A percentile compares a stretch with the other conserved stretches of the same genome.
phyloP scores from a whole-genome alignment of 306 rosid species.

The Neltuma alba region DNA sequence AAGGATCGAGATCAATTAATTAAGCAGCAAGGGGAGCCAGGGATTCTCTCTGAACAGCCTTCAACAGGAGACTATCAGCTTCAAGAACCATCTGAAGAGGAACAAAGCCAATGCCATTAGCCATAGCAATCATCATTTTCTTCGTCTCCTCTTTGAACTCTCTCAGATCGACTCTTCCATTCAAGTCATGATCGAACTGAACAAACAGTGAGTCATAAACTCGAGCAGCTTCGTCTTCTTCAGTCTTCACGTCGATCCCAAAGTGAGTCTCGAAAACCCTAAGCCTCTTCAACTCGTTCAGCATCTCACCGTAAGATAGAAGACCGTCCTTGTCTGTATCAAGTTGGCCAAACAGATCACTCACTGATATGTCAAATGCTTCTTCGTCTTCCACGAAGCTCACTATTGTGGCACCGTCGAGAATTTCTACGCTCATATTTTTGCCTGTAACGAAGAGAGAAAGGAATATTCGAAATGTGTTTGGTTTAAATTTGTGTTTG shows the following conservation, averaged over 20 bases:
- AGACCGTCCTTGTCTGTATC: slow-evolving; percentile 51
- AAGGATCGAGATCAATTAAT: not conserved
- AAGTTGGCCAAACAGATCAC: slow-evolving; percentile 53
- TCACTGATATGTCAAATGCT: slow-evolving; percentile 38
- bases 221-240: slow-evolving; percentile 43
- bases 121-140: not conserved
- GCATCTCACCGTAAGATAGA: slow-evolving; percentile 60
- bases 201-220: slow-evolving; percentile 51
- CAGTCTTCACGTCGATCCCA: slow-evolving; percentile 55
- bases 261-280: slow-evolving; percentile 64
- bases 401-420: slow-evolving; percentile 56
- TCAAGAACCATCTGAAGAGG: not conserved
- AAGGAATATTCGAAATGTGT: not conserved
- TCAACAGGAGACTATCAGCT: not conserved
- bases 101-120: not conserved
- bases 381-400: slow-evolving; percentile 62
- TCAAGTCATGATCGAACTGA: slow-evolving; percentile 57
- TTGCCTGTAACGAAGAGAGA: not conserved
- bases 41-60: not conserved
- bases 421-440: slow-evolving; percentile 53
- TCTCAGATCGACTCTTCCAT: slow-evolving; percentile 46
- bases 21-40: slow-evolving; percentile 19
- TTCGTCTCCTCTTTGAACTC: not conserved
- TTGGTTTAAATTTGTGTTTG: not conserved
- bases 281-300: slow-evolving; percentile 59